Percentiles rank a stretch among this genome's conserved stretches.
These are phyloP conservation scores for Austroboletus novae-zelandiae DNA, from an alignment of 1,284 basidiomycete species.

Conservation along the genomic window DNA sequence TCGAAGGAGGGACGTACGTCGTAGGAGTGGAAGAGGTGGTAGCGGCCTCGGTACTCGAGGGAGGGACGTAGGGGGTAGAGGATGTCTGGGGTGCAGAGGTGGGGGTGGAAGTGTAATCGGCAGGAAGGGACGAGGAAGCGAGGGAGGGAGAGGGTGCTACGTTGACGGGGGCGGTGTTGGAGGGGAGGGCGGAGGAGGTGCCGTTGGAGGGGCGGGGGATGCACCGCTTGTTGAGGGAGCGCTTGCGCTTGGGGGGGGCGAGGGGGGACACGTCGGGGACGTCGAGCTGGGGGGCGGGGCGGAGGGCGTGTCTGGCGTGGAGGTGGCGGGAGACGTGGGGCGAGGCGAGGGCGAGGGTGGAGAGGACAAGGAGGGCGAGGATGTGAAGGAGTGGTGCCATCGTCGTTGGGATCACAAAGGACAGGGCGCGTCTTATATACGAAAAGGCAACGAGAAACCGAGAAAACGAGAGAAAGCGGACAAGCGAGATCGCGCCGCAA, in stretches of 20 bases:
- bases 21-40: slow-evolving; percentile 2
- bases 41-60: neutral
- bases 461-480: no score
- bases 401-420: neutral
- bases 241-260: slow-evolving; percentile 32
- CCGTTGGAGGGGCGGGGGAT: slow-evolving; percentile 21
- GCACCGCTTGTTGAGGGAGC: slow-evolving; percentile 45
- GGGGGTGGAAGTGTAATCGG: neutral
- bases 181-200: slow-evolving; percentile 7
- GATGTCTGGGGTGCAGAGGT: neutral
- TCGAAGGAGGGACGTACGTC: neutral
- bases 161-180: slow-evolving; percentile 10
- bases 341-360: slow-evolving; percentile 44
- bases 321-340: slow-evolving; percentile 41
- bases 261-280: slow-evolving; percentile 23
- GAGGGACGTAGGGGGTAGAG: neutral
- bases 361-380: slow-evolving; percentile 45
- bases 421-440: no score
- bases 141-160: slow-evolving; percentile 10
- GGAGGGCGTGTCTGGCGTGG: slow-evolving; percentile 27
- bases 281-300: slow-evolving; percentile 26
- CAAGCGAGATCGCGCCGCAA: no score
- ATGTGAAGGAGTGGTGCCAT: slow-evolving; percentile 49
- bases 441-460: no score
- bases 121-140: neutral